A percentile compares a stretch with the other conserved stretches of the same genome.
phyloP scores from a whole-genome alignment of 2,329 filamentous ascomycete species.

The Exophiala calicioides region DNA sequence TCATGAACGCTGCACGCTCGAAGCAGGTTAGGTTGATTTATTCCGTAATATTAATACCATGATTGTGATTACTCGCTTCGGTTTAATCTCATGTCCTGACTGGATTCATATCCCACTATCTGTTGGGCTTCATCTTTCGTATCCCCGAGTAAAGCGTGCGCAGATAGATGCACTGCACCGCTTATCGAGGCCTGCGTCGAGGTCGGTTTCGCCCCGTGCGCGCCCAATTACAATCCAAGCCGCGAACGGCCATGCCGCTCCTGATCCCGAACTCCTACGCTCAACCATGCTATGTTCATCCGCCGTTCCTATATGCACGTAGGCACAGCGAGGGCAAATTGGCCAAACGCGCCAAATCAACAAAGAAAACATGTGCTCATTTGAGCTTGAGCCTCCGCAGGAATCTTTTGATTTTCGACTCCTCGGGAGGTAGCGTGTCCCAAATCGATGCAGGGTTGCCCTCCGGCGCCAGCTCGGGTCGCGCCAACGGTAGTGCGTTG shows the following conservation, averaged over 20 bases:
- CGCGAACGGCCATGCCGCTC: background rate
- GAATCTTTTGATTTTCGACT: constrained; percentile 45
- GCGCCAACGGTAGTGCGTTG: constrained; percentile 55
- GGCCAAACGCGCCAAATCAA: background rate
- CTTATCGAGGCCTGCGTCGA: too few relatives aligned
- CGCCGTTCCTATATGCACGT: constrained; percentile 1
- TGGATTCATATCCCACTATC: background rate
- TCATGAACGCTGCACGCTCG: too few relatives aligned
- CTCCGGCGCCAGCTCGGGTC: constrained; percentile 53
- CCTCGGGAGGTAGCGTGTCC: constrained; percentile 45
- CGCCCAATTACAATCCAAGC: background rate
- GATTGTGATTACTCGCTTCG: too few relatives aligned
- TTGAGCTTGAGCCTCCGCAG: constrained; percentile 44
- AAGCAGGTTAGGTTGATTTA: too few relatives aligned
- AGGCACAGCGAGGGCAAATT: background rate
- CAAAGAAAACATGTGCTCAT: constrained; percentile 6
- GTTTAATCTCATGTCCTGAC: too few relatives aligned
- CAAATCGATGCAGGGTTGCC: constrained; percentile 45
- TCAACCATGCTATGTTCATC: constrained; percentile 11
- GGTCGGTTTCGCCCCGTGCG: too few relatives aligned
- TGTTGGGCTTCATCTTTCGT: background rate
- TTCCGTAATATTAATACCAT: background rate
- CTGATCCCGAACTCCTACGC: constrained; percentile 20
- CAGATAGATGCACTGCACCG: too few relatives aligned
- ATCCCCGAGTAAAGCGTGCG: too few relatives aligned